phyloP scores from a whole-genome alignment of 2,329 filamentous ascomycete species.

The Cordyceps farinosa region DNA sequence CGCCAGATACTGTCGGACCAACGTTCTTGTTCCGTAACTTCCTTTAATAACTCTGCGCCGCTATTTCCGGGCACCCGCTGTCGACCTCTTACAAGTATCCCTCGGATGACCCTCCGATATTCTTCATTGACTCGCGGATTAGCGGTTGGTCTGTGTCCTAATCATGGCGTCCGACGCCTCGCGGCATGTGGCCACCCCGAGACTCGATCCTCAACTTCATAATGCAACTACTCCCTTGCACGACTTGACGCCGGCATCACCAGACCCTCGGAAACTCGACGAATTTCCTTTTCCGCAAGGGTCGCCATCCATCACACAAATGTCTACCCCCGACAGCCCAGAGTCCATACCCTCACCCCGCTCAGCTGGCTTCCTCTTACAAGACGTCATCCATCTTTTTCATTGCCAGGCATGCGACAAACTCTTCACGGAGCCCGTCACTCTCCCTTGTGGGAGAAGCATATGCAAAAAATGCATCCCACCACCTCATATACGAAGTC shows the following conservation, averaged over 20 bases:
- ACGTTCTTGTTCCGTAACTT: too few species aligned
- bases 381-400: slow-evolving; percentile 56
- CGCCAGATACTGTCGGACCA: too few species aligned
- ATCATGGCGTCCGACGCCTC: slow-evolving; percentile 10
- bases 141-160: background rate
- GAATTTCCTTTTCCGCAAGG: background rate
- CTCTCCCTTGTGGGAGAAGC: slow-evolving; percentile 76
- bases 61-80: too few species aligned
- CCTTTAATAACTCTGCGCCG: too few species aligned
- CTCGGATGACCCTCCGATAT: too few species aligned
- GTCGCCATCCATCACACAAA: background rate
- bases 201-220: background rate
- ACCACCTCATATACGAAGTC: slow-evolving; percentile 56
- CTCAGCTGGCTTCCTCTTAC: background rate
- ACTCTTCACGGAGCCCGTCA: slow-evolving; percentile 65
- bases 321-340: background rate
- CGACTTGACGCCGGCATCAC: background rate
- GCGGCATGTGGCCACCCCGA: slow-evolving; percentile 4
- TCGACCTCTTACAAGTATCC: too few species aligned
- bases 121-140: background rate
- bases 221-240: background rate
- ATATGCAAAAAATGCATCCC: slow-evolving; percentile 76
- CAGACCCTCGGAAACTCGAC: background rate
- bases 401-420: slow-evolving; percentile 74
- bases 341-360: background rate